A percentile compares a stretch with the other conserved stretches of the same genome.
Evolutionary conservation across 2,329 filamentous ascomycete species (phyloP).

Genomic region (Xylaria multiplex): DNA sequence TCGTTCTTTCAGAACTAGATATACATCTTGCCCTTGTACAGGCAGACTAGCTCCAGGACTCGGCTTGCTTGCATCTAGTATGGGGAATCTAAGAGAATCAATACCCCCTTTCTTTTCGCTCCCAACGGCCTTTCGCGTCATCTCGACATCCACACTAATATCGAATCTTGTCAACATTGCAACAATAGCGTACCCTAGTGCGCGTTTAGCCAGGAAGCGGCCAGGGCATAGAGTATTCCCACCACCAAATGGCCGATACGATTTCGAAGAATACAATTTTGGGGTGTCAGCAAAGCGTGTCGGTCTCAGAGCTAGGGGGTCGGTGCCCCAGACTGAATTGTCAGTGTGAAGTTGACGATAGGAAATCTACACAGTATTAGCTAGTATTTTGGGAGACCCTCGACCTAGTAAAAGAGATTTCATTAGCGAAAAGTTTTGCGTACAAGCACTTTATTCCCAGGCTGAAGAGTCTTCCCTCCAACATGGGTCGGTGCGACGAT

Average conservation of each 20-base stretch:
- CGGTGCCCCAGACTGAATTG: background rate
- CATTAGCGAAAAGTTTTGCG: background rate
- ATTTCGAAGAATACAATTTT: background rate
- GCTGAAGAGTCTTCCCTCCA: background rate
- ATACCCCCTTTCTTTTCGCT: background rate
- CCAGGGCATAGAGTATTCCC: background rate
- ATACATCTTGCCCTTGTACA: background rate
- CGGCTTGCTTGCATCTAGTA: background rate
- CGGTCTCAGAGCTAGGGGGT: background rate
- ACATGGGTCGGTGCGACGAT: background rate
- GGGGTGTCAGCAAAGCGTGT: background rate
- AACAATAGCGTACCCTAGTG: background rate
- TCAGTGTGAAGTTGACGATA: background rate
- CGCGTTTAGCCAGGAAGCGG: background rate
- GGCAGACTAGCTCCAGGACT: background rate
- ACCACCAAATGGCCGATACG: background rate
- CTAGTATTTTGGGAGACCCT: background rate
- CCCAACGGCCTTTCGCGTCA: background rate
- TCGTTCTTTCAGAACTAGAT: background rate
- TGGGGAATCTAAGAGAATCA: background rate
- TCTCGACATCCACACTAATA: background rate
- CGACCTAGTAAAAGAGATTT: too few species aligned
- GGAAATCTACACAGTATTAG: background rate
- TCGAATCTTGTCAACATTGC: background rate
- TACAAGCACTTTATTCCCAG: background rate